phyloP scores from a whole-genome alignment of 306 rosid genomes.

The Dalbergia cultrata region DNA sequence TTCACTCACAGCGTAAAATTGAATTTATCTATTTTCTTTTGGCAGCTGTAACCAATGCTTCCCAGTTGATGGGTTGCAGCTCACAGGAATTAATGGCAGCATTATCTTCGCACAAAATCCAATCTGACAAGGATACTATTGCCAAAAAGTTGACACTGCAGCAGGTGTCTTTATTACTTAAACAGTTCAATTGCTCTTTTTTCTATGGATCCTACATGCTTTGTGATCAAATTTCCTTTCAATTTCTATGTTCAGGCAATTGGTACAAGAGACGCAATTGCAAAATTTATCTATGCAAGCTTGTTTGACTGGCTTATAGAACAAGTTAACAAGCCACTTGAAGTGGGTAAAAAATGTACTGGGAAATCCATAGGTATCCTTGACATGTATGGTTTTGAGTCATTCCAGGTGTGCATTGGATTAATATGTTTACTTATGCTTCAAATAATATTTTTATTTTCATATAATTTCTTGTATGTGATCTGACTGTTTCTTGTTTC shows the following conservation, averaged over 20 bases:
- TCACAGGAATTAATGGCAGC: conserved; percentile 66
- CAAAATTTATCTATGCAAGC: conserved; percentile 78
- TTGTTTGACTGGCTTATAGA: conserved; percentile 94
- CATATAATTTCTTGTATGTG: conserved; percentile 32
- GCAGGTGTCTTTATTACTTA: conserved; percentile 65
- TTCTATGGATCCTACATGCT: conserved; percentile 39
- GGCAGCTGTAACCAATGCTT: conserved; percentile 78
- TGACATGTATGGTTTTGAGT: conserved; percentile 89
- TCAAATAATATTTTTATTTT: conserved; percentile 31
- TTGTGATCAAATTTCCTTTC: conserved; percentile 13
- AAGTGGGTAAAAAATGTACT: conserved; percentile 53
- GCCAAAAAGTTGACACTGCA: conserved; percentile 63
- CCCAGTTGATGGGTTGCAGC: conserved; percentile 89
- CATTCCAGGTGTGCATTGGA: conserved; percentile 72
- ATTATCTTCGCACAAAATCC: conserved; percentile 59
- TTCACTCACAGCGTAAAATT: conserved; percentile 10
- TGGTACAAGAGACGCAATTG: conserved; percentile 79
- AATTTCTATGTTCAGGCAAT: conserved; percentile 67
- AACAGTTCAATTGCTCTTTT: conserved; percentile 35
- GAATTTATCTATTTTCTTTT: conserved; percentile 43
- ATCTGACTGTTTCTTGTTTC: conserved; percentile 13
- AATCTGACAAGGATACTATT: conserved; percentile 57
- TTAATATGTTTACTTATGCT: conserved; percentile 31
- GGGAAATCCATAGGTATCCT: conserved; percentile 84
- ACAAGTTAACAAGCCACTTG: conserved; percentile 79